These are phyloP conservation scores for Ampelocalamus luodianensis DNA, from an alignment of 176 grass and related monocot species.

Conservation along the genomic window DNA sequence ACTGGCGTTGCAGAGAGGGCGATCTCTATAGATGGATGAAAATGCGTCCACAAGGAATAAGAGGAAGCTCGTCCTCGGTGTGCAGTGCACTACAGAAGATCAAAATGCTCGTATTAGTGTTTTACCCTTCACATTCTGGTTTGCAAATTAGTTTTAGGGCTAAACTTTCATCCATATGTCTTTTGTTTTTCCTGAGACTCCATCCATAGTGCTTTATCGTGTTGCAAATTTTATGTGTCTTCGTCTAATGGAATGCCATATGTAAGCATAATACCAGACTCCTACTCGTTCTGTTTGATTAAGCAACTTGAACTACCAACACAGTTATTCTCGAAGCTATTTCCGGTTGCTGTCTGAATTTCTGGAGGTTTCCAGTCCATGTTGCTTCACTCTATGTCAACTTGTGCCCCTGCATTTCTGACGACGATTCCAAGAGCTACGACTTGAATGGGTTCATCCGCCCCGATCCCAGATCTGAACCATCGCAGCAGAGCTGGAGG, in stretches of 20 bases:
- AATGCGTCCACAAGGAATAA: neutral
- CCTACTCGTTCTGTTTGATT: neutral
- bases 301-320: neutral
- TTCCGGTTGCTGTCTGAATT: neutral
- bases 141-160: constrained; percentile 2
- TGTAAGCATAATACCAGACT: neutral
- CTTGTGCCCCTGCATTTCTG: neutral
- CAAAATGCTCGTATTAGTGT: neutral
- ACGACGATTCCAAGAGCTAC: no score
- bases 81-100: neutral
- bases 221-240: no score
- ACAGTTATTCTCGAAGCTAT: neutral
- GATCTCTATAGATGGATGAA: neutral
- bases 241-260: no score
- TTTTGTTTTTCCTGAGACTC: neutral
- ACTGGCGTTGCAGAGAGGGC: constrained; percentile 1
- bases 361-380: no score
- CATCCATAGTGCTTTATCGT: neutral
- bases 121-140: neutral
- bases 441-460: no score
- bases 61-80: neutral
- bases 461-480: no score
- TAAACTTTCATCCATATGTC: neutral
- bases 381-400: neutral
- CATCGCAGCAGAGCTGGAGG: no score